Evolutionary conservation across 2,329 filamentous ascomycete species (phyloP), one percentile per base, ranked within the genome.

Genomic region (Colletotrichum tofieldiae): DNA sequence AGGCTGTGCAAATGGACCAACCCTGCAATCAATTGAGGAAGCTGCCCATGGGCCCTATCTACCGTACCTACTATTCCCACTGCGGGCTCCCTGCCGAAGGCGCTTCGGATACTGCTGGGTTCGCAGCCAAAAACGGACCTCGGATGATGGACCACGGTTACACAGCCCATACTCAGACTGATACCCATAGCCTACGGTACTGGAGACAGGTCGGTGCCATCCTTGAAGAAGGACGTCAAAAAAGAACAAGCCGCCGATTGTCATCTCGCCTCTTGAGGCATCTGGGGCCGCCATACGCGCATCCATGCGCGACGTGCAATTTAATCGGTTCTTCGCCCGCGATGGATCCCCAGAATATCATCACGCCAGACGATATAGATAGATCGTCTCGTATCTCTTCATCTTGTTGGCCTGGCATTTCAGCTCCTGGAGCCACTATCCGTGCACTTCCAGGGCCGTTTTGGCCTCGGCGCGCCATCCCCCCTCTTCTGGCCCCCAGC

Each of bases 1-100:
- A 55, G 69, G 65, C 69, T 51, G 65, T 72, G 59, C 69, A 45
- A 16, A 41, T 55, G 69, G 69, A 45, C 45, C 35, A 35, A 47
- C 69, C 69, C 65, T 72, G 69, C 65, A 68, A 39, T 55, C 45
- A 64, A 55, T 52, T 37, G 56, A 64, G 65, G 65, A 67, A 16
- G 26, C 56, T 47, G 67, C 29, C 41, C 49, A 26, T 52, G 49
- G 7, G 49, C 49, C 26, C 5, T 37, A 65, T 20, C 39, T n/a
- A 18, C 23, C 32, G 14, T 32, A 32, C 29, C 29, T 32, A 6
- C 29, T 32, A 32, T 32, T 4, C 29, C 29, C 6, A 32, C 29
- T 32, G 29, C 29, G 29, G 2, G 29, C 6, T 32, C 29, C 29
- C 6, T 6, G 4, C 29, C 29, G 29, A 32, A 32, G 29, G 29